Base-by-base conservation (phyloP, 1,284 basidiomycete species). In the Cutaneotrichosporon sp. region DNA sequence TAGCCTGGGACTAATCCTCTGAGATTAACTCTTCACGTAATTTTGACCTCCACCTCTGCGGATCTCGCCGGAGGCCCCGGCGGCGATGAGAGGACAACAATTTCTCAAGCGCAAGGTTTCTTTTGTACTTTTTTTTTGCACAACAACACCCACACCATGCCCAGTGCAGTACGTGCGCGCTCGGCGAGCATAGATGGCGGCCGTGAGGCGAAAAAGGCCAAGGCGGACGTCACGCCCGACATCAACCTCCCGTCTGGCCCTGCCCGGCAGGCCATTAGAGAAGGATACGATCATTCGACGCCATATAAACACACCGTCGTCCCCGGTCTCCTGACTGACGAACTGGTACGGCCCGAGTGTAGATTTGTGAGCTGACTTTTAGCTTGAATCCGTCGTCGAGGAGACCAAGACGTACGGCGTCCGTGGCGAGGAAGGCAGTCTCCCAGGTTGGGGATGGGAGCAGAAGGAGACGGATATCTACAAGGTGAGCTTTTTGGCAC, bases 401-500 rank as follows among this genome's bases (percentile, higher is more conserved):
- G 74, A 76, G 52, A 67, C 67, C 15, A 61, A 65, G 37, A 72
- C 65, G 5, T 76, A 71, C 49, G 74, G 74, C 8, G 58, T 68
- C 17, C 60, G 74, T 36, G 71, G 72, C 2, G 71, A 72, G 55
- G 70, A 73, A 46, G 69, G 66, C 17, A 66, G 67, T 46, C 58
- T 75, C n/a, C 71, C 64, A 15, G 74, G 73, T 22, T 76, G 74
- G 67, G 88, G 83, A 65, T 97, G 97, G 74, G 86, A 90, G 8
- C 87, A 92, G 76, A 98, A 97, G 78, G 90, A 97, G 80, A 98
- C 94, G 7, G 94, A 98, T 70, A 98, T 98, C 63, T 98, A 97
- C 83, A 94, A 92, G 83, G 90, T 87, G 57, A 53, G 79, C 57
- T 7, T 10, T 12, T 37, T 37, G 14, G 36, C 14, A 12, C 4